phyloP scores from a whole-genome alignment of 768 basidiomycete genomes.

The Russula brevipes region DNA sequence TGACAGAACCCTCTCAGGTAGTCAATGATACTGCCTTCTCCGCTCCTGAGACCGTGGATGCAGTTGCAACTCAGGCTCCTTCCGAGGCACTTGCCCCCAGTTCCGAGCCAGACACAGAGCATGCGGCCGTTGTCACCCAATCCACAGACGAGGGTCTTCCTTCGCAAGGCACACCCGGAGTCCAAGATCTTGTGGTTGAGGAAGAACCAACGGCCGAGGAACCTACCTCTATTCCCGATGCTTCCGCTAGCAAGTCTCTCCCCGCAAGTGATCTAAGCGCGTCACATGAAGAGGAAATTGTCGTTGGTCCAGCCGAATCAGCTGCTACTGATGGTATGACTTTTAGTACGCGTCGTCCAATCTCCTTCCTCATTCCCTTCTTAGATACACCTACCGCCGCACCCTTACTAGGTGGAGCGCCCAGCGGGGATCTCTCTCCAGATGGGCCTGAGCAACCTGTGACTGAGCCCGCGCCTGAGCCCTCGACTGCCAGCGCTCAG shows the following conservation, averaged over 20 bases:
- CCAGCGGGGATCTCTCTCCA: background rate
- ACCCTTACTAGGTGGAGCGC: background rate
- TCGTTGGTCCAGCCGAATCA: background rate
- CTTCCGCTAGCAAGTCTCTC: background rate
- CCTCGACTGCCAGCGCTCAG: background rate
- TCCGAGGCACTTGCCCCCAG: background rate
- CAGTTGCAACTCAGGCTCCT: background rate
- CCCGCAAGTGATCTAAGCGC: background rate
- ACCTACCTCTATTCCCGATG: background rate
- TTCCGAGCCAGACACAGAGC: constrained; percentile 1
- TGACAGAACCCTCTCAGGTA: background rate
- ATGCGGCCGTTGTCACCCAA: background rate
- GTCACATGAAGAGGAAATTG: background rate
- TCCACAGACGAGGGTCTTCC: background rate
- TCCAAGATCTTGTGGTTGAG: constrained; percentile 2
- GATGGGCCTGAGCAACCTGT: background rate
- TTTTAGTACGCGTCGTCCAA: background rate
- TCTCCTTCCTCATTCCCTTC: background rate
- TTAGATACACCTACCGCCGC: constrained; percentile 5
- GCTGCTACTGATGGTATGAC: constrained; percentile 8
- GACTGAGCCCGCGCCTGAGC: background rate
- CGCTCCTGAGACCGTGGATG: background rate
- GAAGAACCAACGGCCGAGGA: background rate
- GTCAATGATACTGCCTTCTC: constrained; percentile 5
- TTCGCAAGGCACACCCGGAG: background rate